phyloP scores from a whole-genome alignment of 2,329 filamentous ascomycete genomes.

The Phaeosphaeriaceae sp. region DNA sequence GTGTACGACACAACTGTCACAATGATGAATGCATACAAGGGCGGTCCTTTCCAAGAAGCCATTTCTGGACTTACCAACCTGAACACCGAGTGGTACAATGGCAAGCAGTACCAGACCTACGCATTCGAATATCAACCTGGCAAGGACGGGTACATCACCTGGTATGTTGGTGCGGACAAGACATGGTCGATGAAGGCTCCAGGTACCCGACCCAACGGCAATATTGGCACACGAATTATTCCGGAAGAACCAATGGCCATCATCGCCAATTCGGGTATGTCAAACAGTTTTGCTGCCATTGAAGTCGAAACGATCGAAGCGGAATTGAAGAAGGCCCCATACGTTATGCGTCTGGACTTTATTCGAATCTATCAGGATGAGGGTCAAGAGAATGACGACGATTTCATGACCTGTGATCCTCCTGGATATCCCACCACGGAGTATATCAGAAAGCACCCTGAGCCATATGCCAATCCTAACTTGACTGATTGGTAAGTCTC shows the following conservation, averaged over 20 bases:
- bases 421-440: slow-evolving; percentile 69
- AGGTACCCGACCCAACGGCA: slow-evolving; percentile 71
- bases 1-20: slow-evolving; percentile 66
- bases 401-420: slow-evolving; percentile 70
- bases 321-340: slow-evolving; percentile 56
- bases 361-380: slow-evolving; percentile 74
- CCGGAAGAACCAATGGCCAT: slow-evolving; percentile 72
- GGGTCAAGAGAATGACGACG: slow-evolving; percentile 52
- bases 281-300: slow-evolving; percentile 67
- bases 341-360: slow-evolving; percentile 72
- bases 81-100: slow-evolving; percentile 66
- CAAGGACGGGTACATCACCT: slow-evolving; percentile 66
- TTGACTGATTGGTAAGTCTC: slow-evolving; percentile 65
- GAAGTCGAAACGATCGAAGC: slow-evolving; percentile 63
- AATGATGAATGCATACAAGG: slow-evolving; percentile 61
- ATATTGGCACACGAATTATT: slow-evolving; percentile 70
- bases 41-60: slow-evolving; percentile 63
- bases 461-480: slow-evolving; percentile 69
- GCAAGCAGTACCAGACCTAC: slow-evolving; percentile 62
- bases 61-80: slow-evolving; percentile 61
- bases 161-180: slow-evolving; percentile 70
- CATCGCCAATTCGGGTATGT: slow-evolving; percentile 75
- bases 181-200: slow-evolving; percentile 69
- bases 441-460: slow-evolving; percentile 69
- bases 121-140: slow-evolving; percentile 65